phyloP scores from a whole-genome alignment of 2,329 filamentous ascomycete genomes.

The Colletotrichum plurivorum region DNA sequence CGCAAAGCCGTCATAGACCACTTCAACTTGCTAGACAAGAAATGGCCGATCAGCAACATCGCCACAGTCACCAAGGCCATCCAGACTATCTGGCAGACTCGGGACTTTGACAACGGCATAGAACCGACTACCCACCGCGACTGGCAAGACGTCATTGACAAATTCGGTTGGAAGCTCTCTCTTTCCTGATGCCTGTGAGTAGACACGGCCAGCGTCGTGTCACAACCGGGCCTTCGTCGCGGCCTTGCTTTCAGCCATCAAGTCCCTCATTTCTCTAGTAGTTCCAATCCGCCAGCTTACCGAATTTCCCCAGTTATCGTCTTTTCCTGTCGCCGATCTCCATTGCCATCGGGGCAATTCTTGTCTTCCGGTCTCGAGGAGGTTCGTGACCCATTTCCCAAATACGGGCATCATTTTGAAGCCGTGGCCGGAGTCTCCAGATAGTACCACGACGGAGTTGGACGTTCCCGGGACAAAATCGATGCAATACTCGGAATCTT shows the following conservation, averaged over 20 bases:
- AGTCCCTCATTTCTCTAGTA: slow-evolving; percentile 44
- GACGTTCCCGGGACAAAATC: slow-evolving; percentile 69
- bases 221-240: neutral
- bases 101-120: slow-evolving; percentile 8
- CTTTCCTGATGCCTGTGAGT: slow-evolving; percentile 7
- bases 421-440: slow-evolving; percentile 73
- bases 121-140: slow-evolving; percentile 6
- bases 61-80: slow-evolving; percentile 5
- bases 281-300: slow-evolving; percentile 55
- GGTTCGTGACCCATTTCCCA: slow-evolving; percentile 64
- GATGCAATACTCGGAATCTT: slow-evolving; percentile 71
- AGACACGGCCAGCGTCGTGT: neutral
- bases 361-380: slow-evolving; percentile 62
- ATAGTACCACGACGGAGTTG: slow-evolving; percentile 60
- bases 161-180: slow-evolving; percentile 25
- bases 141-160: slow-evolving; percentile 16
- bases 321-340: slow-evolving; percentile 53
- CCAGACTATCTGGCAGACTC: slow-evolving; percentile 14
- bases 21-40: slow-evolving; percentile 12
- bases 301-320: slow-evolving; percentile 45
- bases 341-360: slow-evolving; percentile 63
- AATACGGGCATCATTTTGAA: slow-evolving; percentile 75
- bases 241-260: slow-evolving; percentile 5
- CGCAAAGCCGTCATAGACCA: slow-evolving; percentile 19
- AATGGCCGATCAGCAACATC: slow-evolving; percentile 25